A percentile compares a stretch with the other conserved stretches of the same genome.
Evolutionary conservation across 169 alveolate genomes (phyloP).

Genomic region (Plasmodium cynomolgi): DNA sequence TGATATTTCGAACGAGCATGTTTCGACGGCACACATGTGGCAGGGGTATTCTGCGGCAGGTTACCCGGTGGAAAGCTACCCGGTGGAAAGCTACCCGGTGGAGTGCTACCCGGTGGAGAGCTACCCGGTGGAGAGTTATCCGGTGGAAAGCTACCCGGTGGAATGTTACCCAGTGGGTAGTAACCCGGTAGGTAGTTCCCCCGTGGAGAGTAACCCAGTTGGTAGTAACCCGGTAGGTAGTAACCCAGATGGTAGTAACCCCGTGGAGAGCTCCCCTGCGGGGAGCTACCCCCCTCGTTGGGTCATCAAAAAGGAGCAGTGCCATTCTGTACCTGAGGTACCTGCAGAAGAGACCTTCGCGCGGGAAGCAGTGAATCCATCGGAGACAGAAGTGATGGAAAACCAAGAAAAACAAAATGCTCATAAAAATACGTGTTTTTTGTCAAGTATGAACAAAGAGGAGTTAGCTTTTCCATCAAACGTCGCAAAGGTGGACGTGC

Average conservation of each 20-base stretch:
- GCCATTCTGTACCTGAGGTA: background rate
- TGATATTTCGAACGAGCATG: background rate
- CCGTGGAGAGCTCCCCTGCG: background rate
- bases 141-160: background rate
- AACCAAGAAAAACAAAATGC: background rate
- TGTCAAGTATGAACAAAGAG: background rate
- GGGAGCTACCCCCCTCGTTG: background rate
- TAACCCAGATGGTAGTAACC: background rate
- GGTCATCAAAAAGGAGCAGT: background rate
- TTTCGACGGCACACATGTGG: background rate
- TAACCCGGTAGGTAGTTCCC: background rate
- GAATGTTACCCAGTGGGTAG: background rate
- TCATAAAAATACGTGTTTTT: background rate
- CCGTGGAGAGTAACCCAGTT: background rate
- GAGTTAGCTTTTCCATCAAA: background rate
- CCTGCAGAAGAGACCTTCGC: background rate
- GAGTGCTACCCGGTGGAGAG: background rate
- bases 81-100: background rate
- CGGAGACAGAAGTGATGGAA: background rate
- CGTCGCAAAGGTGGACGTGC: background rate
- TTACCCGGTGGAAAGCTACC: background rate
- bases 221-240: background rate
- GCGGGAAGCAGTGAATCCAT: background rate
- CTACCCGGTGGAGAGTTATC: no score
- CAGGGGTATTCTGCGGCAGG: background rate